phyloP scores from a whole-genome alignment of 345 rosid species.

The Syzygium oleosum region DNA sequence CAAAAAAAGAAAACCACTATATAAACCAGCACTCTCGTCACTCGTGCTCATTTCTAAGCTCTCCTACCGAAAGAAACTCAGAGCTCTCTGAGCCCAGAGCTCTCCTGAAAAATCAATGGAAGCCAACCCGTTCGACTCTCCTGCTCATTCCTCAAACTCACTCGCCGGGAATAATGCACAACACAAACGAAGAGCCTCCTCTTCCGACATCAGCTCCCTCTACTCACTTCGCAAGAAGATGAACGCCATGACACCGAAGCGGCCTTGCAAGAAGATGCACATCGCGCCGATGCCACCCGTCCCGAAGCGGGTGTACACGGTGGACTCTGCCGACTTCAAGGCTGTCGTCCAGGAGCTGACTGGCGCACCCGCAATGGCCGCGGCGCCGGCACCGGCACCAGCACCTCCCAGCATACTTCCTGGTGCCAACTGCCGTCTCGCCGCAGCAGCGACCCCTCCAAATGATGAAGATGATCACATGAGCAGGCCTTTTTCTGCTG shows the following conservation, averaged over 20 bases:
- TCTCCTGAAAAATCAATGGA: background rate
- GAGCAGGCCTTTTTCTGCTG: background rate
- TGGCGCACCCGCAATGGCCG: background rate
- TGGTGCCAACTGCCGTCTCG: background rate
- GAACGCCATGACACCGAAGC: conserved; percentile 18
- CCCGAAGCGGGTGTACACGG: background rate
- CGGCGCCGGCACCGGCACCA: background rate
- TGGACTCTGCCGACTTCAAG: background rate
- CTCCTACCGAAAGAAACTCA: background rate
- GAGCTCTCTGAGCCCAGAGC: background rate
- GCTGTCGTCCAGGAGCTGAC: conserved; percentile 2
- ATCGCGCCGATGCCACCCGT: background rate
- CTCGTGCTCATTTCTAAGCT: background rate
- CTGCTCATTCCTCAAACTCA: background rate
- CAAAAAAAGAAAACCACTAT: background rate
- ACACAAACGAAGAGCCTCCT: conserved; percentile 8
- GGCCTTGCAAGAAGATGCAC: background rate
- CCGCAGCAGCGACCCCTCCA: background rate
- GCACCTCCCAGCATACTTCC: background rate
- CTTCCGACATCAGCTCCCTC: background rate
- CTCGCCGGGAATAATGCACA: background rate
- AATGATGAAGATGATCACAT: background rate
- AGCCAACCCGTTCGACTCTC: background rate
- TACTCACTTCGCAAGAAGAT: conserved; percentile 4
- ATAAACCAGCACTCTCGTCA: background rate